Conservation (phyloP, 345 rosid genomes). For the Microthlaspi erraticum region DNA sequence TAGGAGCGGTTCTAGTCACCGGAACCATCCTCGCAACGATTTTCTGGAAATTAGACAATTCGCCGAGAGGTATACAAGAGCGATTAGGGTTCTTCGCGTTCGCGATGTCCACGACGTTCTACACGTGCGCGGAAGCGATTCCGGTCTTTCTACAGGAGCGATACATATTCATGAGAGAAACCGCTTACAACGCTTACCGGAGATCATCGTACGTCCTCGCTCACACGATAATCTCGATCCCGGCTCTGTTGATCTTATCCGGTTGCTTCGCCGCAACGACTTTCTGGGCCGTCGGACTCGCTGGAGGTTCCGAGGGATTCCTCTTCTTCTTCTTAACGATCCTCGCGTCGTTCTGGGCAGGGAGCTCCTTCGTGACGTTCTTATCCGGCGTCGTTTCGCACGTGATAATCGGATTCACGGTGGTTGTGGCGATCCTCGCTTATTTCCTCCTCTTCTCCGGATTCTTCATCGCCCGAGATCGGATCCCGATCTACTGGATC, state of each 20-base stretch:
- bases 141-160: conserved; percentile 90
- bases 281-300: conserved; percentile 80
- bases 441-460: conserved; percentile 92
- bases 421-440: conserved; percentile 78
- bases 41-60: conserved; percentile 76
- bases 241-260: conserved; percentile 69
- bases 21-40: conserved; percentile 84
- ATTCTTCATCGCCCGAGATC: conserved; percentile 77
- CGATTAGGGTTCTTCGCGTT: conserved; percentile 91
- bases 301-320: conserved; percentile 71
- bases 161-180: conserved; percentile 96
- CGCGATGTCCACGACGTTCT: conserved; percentile 92
- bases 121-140: conserved; percentile 89
- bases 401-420: conserved; percentile 82
- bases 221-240: conserved; percentile 69
- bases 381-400: conserved; percentile 85
- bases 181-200: conserved; percentile 90
- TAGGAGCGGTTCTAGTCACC: conserved; percentile 76
- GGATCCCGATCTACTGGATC: conserved; percentile 78
- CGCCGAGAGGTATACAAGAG: conserved; percentile 87
- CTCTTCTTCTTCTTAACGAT: conserved; percentile 68
- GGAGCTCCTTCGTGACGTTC: conserved; percentile 88
- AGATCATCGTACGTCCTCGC: conserved; percentile 89
- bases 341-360: conserved; percentile 88
- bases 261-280: conserved; percentile 70